phyloP scores from a whole-genome alignment of 2,329 filamentous ascomycete species.

The Talaromyces rugulosus region DNA sequence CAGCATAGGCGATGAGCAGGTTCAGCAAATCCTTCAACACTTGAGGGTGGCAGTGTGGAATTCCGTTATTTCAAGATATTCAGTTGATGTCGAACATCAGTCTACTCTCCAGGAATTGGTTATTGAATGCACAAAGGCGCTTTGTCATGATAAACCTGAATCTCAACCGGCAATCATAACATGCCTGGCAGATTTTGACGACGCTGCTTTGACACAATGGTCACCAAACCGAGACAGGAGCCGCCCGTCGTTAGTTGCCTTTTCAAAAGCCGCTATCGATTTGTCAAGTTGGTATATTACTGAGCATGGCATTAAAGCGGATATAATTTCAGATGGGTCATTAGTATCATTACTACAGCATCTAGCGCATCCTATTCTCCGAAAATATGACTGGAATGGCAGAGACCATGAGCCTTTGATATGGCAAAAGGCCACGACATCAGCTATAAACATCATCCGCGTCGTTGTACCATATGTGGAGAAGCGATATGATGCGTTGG shows the following conservation, averaged over 20 bases:
- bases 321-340: conserved; percentile 67
- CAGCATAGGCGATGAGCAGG: conserved; percentile 58
- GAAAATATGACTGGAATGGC: conserved; percentile 76
- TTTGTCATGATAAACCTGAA: conserved; percentile 34
- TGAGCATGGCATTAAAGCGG: conserved; percentile 48
- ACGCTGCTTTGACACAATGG: conserved; percentile 50
- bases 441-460: conserved; percentile 64
- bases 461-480: conserved; percentile 60
- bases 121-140: conserved; percentile 29
- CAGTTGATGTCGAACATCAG: conserved; percentile 34
- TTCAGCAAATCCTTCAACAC: conserved; percentile 66
- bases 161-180: conserved; percentile 33
- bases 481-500: conserved; percentile 30
- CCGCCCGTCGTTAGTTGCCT: conserved; percentile 79
- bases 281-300: conserved; percentile 51
- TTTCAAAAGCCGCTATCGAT: conserved; percentile 77
- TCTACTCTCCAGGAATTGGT: conserved; percentile 33
- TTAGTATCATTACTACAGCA: conserved; percentile 62
- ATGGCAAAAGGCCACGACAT: conserved; percentile 76
- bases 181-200: conserved; percentile 63
- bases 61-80: conserved; percentile 52
- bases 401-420: conserved; percentile 66
- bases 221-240: conserved; percentile 33
- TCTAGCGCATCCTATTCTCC: conserved; percentile 63
- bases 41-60: conserved; percentile 67